Base-by-base conservation (phyloP, 805 yeast genomes). In the Barnettozyma vustinii region DNA sequence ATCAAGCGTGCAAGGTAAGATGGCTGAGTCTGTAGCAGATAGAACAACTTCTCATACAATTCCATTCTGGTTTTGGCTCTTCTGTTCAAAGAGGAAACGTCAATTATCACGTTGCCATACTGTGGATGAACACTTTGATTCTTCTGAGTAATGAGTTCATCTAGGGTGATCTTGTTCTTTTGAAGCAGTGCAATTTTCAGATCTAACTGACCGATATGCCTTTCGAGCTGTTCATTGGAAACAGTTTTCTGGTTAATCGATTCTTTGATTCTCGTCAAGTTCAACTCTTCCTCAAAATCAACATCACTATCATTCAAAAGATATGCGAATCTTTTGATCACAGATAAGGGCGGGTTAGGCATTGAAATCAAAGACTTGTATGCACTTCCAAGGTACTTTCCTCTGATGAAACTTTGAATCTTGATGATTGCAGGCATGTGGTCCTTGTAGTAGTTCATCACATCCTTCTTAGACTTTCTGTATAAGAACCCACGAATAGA, bases 11-110 rank as follows among this genome's bases (percentile, higher is more conserved):
- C 72, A 60, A 91, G 74, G 59, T 92, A 92, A 1, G 65, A 63
- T 0, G 96, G 87, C 58, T 87, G 88, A 0, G 96, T 86, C 63
- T 94, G 98, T 40, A 94, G 65, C 23, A 92, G 67, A 60, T 84
- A 94, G 56, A 94, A 83, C 45, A 92, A 61, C 20, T 87, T 84
- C 57, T 84, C 96, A 64, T 85, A 87, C 1, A 80, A 65, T 52
- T 83, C 90, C 45, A 82, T 70, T 51, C 87, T 72, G 21, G 72
- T 73, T 50, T 74, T 70, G 10, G 77, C 61, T 6, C 59, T 55
- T 36, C 62, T 60, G 46, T 63, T 59, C 47, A 63, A 51, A 2
- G 67, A 60, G 10, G 56, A 49, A 15, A 62, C 58, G 40, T 61
- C 65, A 45, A 60, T 52, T 1, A 59, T 48, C 4, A 55, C 40